These are phyloP conservation scores for Plasmodium fragile DNA, from an alignment of 169 alveolate genomes.

Conservation along the genomic window DNA sequence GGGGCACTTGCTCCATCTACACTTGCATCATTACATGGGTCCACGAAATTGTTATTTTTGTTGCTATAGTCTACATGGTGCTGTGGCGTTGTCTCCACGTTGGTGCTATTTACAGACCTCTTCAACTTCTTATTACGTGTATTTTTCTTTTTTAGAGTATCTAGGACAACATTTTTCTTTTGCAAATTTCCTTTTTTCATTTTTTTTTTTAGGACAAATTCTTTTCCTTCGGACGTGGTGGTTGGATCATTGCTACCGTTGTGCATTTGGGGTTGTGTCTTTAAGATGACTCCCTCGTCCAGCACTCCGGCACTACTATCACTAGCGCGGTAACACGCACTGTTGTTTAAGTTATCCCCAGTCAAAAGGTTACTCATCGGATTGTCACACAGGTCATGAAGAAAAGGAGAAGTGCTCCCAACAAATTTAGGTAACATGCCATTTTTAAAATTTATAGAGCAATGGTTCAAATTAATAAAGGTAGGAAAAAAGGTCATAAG, in stretches of 20 bases:
- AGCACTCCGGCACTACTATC: background rate
- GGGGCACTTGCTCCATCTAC: background rate
- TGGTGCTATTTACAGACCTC: constrained; percentile 1
- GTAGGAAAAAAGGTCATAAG: background rate
- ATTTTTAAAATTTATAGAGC: background rate
- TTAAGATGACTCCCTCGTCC: background rate
- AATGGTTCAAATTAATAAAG: background rate
- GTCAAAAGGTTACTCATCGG: background rate
- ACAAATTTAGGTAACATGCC: background rate
- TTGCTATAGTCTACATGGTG: background rate
- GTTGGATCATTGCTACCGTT: background rate
- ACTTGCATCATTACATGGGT: background rate
- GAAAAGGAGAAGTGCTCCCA: background rate
- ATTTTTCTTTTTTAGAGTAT: constrained; percentile 8
- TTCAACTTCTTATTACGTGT: constrained; percentile 14
- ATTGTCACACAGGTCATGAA: background rate
- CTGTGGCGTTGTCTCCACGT: background rate
- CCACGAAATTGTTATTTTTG: background rate
- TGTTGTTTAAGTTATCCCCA: background rate
- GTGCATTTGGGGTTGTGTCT: background rate
- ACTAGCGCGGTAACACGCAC: background rate
- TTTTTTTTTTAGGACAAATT: background rate
- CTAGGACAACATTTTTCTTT: constrained; percentile 18
- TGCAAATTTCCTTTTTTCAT: constrained; percentile 7
- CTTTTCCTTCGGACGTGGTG: background rate